A percentile compares a stretch with the other conserved stretches of the same genome.
phyloP scores from a whole-genome alignment of 2,329 filamentous ascomycete genomes.

The Cadophora malorum region DNA sequence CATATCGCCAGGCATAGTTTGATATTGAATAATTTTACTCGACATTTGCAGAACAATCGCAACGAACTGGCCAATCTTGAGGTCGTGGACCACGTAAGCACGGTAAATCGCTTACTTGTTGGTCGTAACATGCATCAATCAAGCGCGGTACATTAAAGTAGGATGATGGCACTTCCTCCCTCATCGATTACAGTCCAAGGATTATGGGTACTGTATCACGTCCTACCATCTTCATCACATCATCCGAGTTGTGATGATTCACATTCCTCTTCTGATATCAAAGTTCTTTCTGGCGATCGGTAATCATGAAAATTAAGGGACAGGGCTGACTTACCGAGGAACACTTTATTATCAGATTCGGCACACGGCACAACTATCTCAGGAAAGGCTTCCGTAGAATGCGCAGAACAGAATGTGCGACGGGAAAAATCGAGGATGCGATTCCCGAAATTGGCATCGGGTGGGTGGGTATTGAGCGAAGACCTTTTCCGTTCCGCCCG shows the following conservation, averaged over 20 bases:
- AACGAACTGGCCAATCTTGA: conserved; percentile 13
- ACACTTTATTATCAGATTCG: conserved; percentile 14
- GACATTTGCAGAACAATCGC: conserved; percentile 3
- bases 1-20: conserved; percentile 17
- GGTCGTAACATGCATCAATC: conserved; percentile 20
- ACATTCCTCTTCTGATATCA: not conserved
- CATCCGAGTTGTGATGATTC: not conserved
- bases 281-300: conserved; percentile 19
- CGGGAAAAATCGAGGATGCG: not conserved
- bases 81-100: conserved; percentile 24
- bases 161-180: conserved; percentile 2
- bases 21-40: conserved; percentile 8
- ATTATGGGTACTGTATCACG: not conserved
- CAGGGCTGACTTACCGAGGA: conserved; percentile 18
- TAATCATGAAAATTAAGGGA: conserved; percentile 23
- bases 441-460: not conserved
- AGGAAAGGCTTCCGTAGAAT: not conserved
- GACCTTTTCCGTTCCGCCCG: not conserved
- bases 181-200: conserved; percentile 1
- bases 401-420: not conserved
- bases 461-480: conserved; percentile 12
- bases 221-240: conserved; percentile 1
- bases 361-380: conserved; percentile 17
- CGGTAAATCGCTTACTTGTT: conserved; percentile 28
- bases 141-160: not conserved